Percentiles rank a stretch among this genome's conserved stretches.
Conservation (phyloP, 768 basidiomycete genomes). For the Mycena galopus region DNA sequence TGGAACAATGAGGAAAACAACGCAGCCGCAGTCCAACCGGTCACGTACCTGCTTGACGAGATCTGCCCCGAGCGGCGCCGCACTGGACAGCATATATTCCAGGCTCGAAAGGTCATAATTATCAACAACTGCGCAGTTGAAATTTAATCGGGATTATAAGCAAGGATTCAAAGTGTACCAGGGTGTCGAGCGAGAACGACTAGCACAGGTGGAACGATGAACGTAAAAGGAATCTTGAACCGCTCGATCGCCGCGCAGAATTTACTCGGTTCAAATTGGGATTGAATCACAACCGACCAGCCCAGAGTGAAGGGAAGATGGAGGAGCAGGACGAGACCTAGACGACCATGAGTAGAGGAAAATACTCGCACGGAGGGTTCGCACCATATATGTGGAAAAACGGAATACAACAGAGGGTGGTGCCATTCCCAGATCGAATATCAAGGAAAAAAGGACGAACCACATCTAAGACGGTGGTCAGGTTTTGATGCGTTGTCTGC, state of each 20-base stretch:
- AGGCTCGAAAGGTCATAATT: constrained; percentile 77
- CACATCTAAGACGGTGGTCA: constrained; percentile 70
- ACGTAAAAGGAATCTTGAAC: constrained; percentile 68
- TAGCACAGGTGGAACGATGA: constrained; percentile 86
- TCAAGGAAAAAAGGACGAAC: constrained; percentile 58
- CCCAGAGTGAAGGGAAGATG: constrained; percentile 67
- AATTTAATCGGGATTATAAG: neutral
- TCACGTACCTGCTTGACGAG: constrained; percentile 62
- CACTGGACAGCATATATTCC: constrained; percentile 73
- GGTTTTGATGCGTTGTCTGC: constrained; percentile 73
- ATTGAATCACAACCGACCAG: constrained; percentile 66
- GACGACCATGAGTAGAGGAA: neutral
- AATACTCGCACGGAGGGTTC: neutral
- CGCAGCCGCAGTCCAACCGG: neutral
- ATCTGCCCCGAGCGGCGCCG: constrained; percentile 81
- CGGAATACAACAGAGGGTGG: constrained; percentile 74
- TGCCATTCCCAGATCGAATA: constrained; percentile 53
- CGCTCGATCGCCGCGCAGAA: constrained; percentile 77
- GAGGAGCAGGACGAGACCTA: constrained; percentile 72
- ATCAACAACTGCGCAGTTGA: constrained; percentile 60
- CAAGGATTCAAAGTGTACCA: constrained; percentile 55
- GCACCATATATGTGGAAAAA: constrained; percentile 62
- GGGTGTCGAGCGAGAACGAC: constrained; percentile 80
- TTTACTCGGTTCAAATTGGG: constrained; percentile 76
- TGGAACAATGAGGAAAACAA: constrained; percentile 16